Evolutionary conservation across 2,329 filamentous ascomycete genomes (phyloP).

Genomic region (Beauveria pseudobassiana): DNA sequence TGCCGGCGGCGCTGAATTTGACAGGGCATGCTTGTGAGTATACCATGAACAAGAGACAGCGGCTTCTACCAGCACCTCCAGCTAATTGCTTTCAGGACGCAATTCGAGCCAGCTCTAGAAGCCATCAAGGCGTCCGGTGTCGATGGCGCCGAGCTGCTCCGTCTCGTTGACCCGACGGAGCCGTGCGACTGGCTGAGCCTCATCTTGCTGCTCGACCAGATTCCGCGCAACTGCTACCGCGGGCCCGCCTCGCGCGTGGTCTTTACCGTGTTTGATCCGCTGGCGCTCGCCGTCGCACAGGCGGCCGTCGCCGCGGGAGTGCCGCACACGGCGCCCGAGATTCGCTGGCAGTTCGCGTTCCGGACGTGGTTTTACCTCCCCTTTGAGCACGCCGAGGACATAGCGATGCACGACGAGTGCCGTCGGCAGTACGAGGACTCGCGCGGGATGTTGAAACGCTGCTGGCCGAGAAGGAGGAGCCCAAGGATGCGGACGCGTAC

Average conservation of each 20-base stretch:
- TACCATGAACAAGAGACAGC: too few species aligned
- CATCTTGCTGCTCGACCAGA: slow-evolving; percentile 53
- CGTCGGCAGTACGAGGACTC: slow-evolving; percentile 24
- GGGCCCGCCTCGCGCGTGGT: slow-evolving; percentile 33
- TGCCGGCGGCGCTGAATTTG: slow-evolving; percentile 25
- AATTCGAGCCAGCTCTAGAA: slow-evolving; percentile 26
- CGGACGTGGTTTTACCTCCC: slow-evolving; percentile 54
- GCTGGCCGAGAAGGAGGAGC: slow-evolving; percentile 18
- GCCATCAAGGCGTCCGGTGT: slow-evolving; percentile 22
- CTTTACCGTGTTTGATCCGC: slow-evolving; percentile 49
- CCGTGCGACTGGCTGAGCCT: slow-evolving; percentile 39
- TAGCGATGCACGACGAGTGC: slow-evolving; percentile 35
- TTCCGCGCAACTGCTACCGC: slow-evolving; percentile 55
- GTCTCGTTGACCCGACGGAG: slow-evolving; percentile 18
- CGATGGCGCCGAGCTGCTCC: slow-evolving; percentile 23
- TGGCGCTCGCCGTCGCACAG: slow-evolving; percentile 38
- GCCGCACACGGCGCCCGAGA: slow-evolving; percentile 19
- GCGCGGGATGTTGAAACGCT: slow-evolving; percentile 26
- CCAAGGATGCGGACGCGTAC: slow-evolving; percentile 16
- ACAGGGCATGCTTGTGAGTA: slow-evolving; percentile 28
- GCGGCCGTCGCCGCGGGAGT: slow-evolving; percentile 27
- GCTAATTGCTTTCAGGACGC: slow-evolving; percentile 17
- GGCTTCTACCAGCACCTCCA: too few species aligned
- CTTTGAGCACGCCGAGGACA: slow-evolving; percentile 50
- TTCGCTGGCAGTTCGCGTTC: slow-evolving; percentile 29